A percentile compares a stretch with the other conserved stretches of the same genome.
Evolutionary conservation across 169 alveolate genomes (phyloP).

Genomic region (Neospora caninum): DNA sequence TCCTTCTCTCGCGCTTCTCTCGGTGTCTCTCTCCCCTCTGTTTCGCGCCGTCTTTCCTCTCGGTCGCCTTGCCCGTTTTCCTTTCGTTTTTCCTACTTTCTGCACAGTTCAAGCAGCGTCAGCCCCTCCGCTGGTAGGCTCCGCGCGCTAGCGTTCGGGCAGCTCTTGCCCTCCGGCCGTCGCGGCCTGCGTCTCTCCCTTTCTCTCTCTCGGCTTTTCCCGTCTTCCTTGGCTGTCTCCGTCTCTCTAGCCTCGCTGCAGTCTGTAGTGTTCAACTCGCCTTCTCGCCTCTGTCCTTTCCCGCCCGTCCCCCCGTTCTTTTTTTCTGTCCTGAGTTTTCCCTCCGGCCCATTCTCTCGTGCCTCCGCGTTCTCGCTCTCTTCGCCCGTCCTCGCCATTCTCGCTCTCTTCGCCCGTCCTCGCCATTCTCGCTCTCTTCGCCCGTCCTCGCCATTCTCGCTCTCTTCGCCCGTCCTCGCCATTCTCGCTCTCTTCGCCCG

Average conservation of each 20-base stretch:
- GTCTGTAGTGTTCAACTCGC: not conserved
- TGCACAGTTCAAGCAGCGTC: not conserved
- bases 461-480: not conserved
- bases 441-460: not conserved
- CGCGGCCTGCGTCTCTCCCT: not conserved
- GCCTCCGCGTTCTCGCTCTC: not conserved
- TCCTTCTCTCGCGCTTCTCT: not conserved
- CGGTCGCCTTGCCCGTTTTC: not conserved
- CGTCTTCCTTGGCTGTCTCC: not conserved
- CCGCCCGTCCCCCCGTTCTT: not conserved
- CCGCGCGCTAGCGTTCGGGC: too few relatives aligned
- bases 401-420: not conserved
- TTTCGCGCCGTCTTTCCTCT: too few relatives aligned
- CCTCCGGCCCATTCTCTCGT: not conserved
- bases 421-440: not conserved
- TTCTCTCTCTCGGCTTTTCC: not conserved
- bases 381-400: not conserved
- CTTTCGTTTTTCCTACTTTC: not conserved
- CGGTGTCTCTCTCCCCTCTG: too few relatives aligned
- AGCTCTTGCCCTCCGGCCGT: too few relatives aligned
- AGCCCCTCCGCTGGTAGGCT: too few relatives aligned
- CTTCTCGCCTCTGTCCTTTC: not conserved
- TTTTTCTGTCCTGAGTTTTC: not conserved
- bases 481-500: not conserved
- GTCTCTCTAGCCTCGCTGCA: not conserved